Evolutionary conservation across 805 yeast species (phyloP).

Genomic region (Saccharomycopsis vini): DNA sequence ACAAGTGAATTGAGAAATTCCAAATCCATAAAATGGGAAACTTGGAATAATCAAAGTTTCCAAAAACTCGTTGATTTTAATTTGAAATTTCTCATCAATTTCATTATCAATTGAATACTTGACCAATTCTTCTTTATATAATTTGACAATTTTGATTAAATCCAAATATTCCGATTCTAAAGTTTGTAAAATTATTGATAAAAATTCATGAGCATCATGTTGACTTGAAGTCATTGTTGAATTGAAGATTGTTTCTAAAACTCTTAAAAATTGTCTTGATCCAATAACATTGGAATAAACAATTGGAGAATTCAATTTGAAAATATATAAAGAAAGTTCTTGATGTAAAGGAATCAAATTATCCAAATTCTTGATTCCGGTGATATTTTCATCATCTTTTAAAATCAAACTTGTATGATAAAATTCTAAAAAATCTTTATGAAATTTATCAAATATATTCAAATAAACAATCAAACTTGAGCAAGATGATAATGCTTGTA

Average conservation of each 20-base stretch:
- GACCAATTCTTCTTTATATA: constrained; percentile 25
- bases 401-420: not conserved
- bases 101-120: constrained; percentile 19
- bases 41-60: constrained; percentile 35
- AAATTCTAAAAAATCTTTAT: constrained; percentile 19
- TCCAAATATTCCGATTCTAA: constrained; percentile 54
- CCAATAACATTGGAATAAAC: constrained; percentile 45
- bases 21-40: constrained; percentile 66
- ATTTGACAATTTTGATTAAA: constrained; percentile 21
- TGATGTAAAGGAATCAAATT: constrained; percentile 42
- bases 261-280: constrained; percentile 71
- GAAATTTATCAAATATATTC: constrained; percentile 24
- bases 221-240: constrained; percentile 72
- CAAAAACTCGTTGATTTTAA: not conserved
- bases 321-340: constrained; percentile 43
- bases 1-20: constrained; percentile 63
- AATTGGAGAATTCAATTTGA: constrained; percentile 55
- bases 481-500: constrained; percentile 68
- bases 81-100: constrained; percentile 1
- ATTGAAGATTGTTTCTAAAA: constrained; percentile 61
- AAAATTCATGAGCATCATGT: constrained; percentile 92
- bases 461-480: constrained; percentile 53
- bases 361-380: constrained; percentile 7
- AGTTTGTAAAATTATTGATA: constrained; percentile 73
- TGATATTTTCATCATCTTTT: not conserved